These are phyloP conservation scores for Vigna nakashimae DNA, from an alignment of 306 rosid species.

Conservation along the genomic window DNA sequence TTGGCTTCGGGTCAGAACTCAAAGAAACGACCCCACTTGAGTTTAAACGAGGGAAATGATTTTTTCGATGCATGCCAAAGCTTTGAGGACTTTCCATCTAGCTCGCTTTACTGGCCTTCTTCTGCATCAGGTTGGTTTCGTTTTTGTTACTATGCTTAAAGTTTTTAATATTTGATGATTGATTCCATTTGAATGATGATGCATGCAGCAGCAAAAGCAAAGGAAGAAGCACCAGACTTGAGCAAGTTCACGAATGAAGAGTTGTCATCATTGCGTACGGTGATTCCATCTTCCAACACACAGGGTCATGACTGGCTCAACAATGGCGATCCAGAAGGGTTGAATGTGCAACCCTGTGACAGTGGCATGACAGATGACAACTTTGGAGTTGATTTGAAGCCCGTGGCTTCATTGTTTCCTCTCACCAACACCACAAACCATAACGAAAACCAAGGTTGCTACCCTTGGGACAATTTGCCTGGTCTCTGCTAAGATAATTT, in stretches of 20 bases:
- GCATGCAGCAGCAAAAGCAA: conserved; percentile 52
- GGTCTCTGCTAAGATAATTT: conserved; percentile 56
- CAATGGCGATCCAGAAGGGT: conserved; percentile 36
- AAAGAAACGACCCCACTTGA: conserved; percentile 46
- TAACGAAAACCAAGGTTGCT: conserved; percentile 50
- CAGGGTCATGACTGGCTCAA: conserved; percentile 63
- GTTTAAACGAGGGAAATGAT: conserved; percentile 56
- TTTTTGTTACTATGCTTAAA: background rate
- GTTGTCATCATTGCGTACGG: conserved; percentile 61
- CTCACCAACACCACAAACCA: conserved; percentile 54
- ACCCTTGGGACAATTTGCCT: conserved; percentile 80
- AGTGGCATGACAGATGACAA: conserved; percentile 49
- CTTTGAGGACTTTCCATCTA: conserved; percentile 48
- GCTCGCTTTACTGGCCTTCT: conserved; percentile 58
- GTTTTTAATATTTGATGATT: background rate
- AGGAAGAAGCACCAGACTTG: conserved; percentile 55
- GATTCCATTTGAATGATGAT: background rate
- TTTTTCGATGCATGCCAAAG: conserved; percentile 50
- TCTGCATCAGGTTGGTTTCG: conserved; percentile 42
- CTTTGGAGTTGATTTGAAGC: conserved; percentile 65
- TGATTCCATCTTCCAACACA: conserved; percentile 56
- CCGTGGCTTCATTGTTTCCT: conserved; percentile 69
- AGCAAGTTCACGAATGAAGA: conserved; percentile 61
- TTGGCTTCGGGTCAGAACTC: conserved; percentile 48
- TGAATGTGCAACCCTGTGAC: conserved; percentile 59